Base-by-base conservation (phyloP, 225 moss, liverwort and hornwort genomes). In the Polytrichum commune region DNA sequence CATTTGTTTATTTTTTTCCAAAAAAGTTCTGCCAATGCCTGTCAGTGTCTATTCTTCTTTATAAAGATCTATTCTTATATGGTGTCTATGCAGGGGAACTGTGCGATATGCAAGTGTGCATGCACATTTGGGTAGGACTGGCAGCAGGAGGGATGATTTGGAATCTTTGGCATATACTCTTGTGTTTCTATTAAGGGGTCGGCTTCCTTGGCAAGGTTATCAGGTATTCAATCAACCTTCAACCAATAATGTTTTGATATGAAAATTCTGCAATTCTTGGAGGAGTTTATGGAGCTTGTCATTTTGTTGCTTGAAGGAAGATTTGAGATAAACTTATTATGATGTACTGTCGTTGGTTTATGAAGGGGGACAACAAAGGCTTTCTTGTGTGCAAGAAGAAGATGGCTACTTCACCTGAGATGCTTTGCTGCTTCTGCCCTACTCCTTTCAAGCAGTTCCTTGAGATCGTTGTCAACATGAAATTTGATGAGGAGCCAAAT, bases 401-500 rank as follows among this genome's bases (percentile, higher is more conserved):
- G 73, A 98, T 98, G 97, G 97, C 97, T 5, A 98, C 97, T 1
- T 98, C 97, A 25, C 97, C 97, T 19, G 97, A 98, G 71, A 98
- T 98, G 97, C 88, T 98, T 8, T 98, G 97, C 79, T 98, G 97
- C 87, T 98, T 98, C 75, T 98, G 97, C 38, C 97, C 97, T 1
- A 72, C 84, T 29, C 97, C 97, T 3, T 98, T 98, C 73, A 98
- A 94, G 84, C 94, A 91, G 77, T 98, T 98, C 53, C 72, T 98
- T 73, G 97, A 98, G 71, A 82, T 98, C 69, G 97, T 98, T 62
- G 94, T 98, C 10, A 98, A 98, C 84, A 98, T 98, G 97, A 98
- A 98, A 87, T 98, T 98, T 56, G 97, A 98, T 68, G 97, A 98
- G 66, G 97, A 98, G 77, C 97, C 97, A 2, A 94, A 89, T 60